phyloP scores from a whole-genome alignment of 176 grass and related monocot genomes.

The Elaeis guineensis region DNA sequence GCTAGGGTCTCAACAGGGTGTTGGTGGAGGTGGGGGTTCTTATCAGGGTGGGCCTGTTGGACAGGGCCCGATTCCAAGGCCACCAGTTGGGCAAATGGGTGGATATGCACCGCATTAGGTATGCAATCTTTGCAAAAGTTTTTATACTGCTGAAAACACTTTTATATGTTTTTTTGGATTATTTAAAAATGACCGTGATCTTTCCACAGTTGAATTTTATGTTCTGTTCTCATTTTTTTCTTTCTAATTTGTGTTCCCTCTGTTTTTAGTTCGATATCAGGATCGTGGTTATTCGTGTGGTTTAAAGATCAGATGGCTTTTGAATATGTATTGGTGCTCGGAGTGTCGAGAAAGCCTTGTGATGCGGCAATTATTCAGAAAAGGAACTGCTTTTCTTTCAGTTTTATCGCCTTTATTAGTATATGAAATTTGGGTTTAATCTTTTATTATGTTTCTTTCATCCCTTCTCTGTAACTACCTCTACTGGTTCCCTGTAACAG shows the following conservation, averaged over 20 bases:
- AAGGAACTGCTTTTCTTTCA: no score
- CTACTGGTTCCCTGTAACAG: neutral
- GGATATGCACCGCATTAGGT: conserved; percentile 77
- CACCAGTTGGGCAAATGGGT: conserved; percentile 47
- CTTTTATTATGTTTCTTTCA: neutral
- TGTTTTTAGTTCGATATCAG: conserved; percentile 68
- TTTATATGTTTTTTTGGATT: neutral
- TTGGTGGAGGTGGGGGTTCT: conserved; percentile 33
- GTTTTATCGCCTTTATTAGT: no score
- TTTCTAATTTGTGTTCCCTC: conserved; percentile 43
- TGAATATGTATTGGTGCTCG: conserved; percentile 64
- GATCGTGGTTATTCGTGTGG: conserved; percentile 72
- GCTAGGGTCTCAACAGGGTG: conserved; percentile 28
- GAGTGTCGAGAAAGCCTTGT: conserved; percentile 68
- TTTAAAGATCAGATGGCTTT: conserved; percentile 88
- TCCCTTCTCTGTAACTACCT: neutral
- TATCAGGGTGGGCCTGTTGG: conserved; percentile 59
- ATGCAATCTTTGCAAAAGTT: conserved; percentile 25
- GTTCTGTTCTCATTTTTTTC: conserved; percentile 21
- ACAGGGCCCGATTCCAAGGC: conserved; percentile 52
- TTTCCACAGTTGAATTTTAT: conserved; percentile 11
- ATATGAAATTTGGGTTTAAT: neutral
- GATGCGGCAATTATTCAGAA: conserved; percentile 48
- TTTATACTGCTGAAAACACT: conserved; percentile 2
- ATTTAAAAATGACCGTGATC: conserved; percentile 3